Base-by-base conservation (phyloP, 2,329 filamentous ascomycete genomes). In the Xylaria sp. region DNA sequence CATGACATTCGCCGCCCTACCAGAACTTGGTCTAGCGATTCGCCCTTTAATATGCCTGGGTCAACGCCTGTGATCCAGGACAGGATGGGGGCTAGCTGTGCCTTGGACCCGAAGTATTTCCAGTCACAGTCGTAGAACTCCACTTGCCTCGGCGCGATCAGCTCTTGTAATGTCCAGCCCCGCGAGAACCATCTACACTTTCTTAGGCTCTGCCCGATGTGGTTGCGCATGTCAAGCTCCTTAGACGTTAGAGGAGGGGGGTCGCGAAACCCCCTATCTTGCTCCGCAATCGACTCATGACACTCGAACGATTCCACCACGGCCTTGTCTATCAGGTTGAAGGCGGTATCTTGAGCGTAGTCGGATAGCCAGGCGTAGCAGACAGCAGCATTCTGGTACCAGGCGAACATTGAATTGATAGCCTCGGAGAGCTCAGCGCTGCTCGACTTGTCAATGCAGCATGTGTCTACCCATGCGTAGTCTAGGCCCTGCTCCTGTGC, bases 141-240 rank as follows among this genome's bases (percentile, higher is more conserved):
- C 4, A 75, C 67, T 4, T 53, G 39, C 17, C 29, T 53, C 3
- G 73, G 70, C 39, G 72, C 73, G 36, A 74, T 71, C 7, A 74
- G 53, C 39, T 73, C 73, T 6, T 74, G 73, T 29, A 73, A 20
- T 9, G 73, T 73, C 73, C 73, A 74, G 2, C 72, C 73, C 1
- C 73, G 58, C 5, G 66, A 61, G 15, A 70, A 71, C 72, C 72
- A 74, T 20, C 67, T 65, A 22, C 70, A 69, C 15, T 29, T 61
- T 5, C 62, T 42, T 10, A 73, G 63, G 42, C 61, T 45, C 42
- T 66, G 69, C 27, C 50, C 63, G 36, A 71, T 63, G 17, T 39
- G 60, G 45, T 70, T 61, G 42, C 70, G 68, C 27, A 71, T 63
- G 7, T 69, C 60, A 7, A 72, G 57, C 47, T 72, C 70, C n/a